These are phyloP conservation scores for Boeremia lycopersici DNA, from an alignment of 2,329 filamentous ascomycete species.

Conservation along the genomic window DNA sequence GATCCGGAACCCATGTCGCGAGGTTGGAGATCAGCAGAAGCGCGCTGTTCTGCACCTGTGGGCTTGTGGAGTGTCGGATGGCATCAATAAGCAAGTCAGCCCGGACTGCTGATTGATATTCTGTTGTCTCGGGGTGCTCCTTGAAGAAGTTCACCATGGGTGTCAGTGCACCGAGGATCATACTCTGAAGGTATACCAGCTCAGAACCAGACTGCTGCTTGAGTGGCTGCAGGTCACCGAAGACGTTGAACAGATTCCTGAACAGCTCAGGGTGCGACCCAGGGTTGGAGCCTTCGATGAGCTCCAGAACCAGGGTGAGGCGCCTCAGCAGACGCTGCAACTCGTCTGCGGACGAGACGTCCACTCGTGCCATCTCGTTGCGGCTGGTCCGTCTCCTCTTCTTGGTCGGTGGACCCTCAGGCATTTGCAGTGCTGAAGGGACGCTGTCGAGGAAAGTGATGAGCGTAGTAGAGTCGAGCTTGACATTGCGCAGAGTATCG, in stretches of 20 bases:
- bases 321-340: slow-evolving; percentile 72
- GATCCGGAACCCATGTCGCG: slow-evolving; percentile 84
- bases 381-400: slow-evolving; percentile 82
- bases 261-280: slow-evolving; percentile 78
- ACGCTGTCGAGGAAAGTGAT: slow-evolving; percentile 74
- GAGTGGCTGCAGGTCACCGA: slow-evolving; percentile 87
- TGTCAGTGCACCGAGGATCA: slow-evolving; percentile 80
- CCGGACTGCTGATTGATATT: slow-evolving; percentile 80
- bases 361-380: slow-evolving; percentile 67
- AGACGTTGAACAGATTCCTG: slow-evolving; percentile 77
- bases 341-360: slow-evolving; percentile 67
- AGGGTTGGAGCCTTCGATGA: slow-evolving; percentile 81
- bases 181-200: slow-evolving; percentile 85
- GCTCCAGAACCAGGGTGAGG: slow-evolving; percentile 84
- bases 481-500: slow-evolving; percentile 73
- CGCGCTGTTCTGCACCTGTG: slow-evolving; percentile 91
- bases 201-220: slow-evolving; percentile 82
- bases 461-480: slow-evolving; percentile 76
- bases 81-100: slow-evolving; percentile 93
- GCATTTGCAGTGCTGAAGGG: slow-evolving; percentile 73
- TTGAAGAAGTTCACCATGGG: slow-evolving; percentile 83
- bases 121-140: slow-evolving; percentile 57
- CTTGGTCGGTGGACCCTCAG: slow-evolving; percentile 72
- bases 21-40: slow-evolving; percentile 86
- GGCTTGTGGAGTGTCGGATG: slow-evolving; percentile 87